Evolutionary conservation across 108 stramenopile species (phyloP).

Genomic region (Cyclotella cryptica): DNA sequence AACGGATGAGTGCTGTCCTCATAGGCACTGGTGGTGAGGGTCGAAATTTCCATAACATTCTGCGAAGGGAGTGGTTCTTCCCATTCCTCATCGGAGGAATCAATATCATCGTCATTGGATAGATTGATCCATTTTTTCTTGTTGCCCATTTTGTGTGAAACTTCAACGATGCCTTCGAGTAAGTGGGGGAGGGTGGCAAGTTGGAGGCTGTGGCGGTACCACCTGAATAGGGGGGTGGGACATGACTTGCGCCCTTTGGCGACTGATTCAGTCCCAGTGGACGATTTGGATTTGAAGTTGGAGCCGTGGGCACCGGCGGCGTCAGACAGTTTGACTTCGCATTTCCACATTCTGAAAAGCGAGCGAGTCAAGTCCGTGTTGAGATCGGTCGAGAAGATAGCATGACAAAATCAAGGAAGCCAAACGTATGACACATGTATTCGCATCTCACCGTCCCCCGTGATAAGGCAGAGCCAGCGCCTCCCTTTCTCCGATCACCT

Average conservation of each 20-base stretch:
- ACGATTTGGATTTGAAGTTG: constrained; percentile 23
- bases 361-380: neutral
- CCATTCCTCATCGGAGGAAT: constrained; percentile 53
- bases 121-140: constrained; percentile 38
- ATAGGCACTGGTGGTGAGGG: constrained; percentile 35
- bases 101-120: constrained; percentile 39
- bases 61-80: constrained; percentile 30
- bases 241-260: constrained; percentile 20
- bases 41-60: constrained; percentile 41
- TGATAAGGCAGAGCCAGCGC: constrained; percentile 71
- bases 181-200: constrained; percentile 78
- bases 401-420: neutral
- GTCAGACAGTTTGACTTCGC: constrained; percentile 48
- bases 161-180: constrained; percentile 46
- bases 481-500: constrained; percentile 65
- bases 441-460: constrained; percentile 55
- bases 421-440: neutral
- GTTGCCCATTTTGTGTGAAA: constrained; percentile 18
- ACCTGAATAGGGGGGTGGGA: constrained; percentile 56
- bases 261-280: neutral
- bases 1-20: constrained; percentile 46
- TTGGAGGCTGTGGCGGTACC: constrained; percentile 50
- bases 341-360: constrained; percentile 67
- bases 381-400: no score
- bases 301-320: constrained; percentile 35